Base-by-base conservation (phyloP, 2,329 filamentous ascomycete species). In the Aphanocladium album region DNA sequence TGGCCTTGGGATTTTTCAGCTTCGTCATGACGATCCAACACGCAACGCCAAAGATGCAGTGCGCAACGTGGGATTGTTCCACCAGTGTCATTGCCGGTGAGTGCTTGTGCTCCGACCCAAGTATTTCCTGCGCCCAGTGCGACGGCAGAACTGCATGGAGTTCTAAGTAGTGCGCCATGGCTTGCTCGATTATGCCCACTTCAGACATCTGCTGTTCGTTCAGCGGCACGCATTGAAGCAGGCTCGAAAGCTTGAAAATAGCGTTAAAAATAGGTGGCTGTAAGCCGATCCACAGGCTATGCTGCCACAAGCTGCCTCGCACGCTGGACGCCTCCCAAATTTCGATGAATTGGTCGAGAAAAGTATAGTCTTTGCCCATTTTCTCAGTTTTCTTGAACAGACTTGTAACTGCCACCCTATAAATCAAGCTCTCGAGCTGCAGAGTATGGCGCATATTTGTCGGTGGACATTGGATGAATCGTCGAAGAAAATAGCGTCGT, bases 271-370 rank as follows among this genome's bases (percentile, higher is more conserved):
- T 5, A 2, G 14, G 37, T 17, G 35, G 17, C 19, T n/a, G 52
- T n/a, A 55, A 30, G 23, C 52, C 37, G n/a, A 45, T 45, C 52
- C 52, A 55, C 23, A 55, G 27, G 37, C 52, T 55, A 45, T 55
- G 52, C 5, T 35, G 37, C 52, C 52, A 55, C 23, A 55, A 16
- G 12, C 35, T n/a, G 37, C 35, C 23, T 5, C 25, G 17, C 6
- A 45, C 23, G 14, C 21, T 17, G 3, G 37, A 45, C 19, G 39
- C 2, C 9, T 21, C 52, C 17, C 37, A 43, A 4, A 33, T n/a
- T 19, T 41, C 12, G 17, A 55, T 17, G 19, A 55, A 23, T 9
- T n/a, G 19, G 23, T 43, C 33, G 12, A 27, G 23, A 25, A 49
- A 25, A 27, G 4, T 25, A 12, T 49, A 49, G 45, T 27, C n/a